Conservation (phyloP, 2,329 filamentous ascomycete species). For the Ophiostoma piceae region DNA sequence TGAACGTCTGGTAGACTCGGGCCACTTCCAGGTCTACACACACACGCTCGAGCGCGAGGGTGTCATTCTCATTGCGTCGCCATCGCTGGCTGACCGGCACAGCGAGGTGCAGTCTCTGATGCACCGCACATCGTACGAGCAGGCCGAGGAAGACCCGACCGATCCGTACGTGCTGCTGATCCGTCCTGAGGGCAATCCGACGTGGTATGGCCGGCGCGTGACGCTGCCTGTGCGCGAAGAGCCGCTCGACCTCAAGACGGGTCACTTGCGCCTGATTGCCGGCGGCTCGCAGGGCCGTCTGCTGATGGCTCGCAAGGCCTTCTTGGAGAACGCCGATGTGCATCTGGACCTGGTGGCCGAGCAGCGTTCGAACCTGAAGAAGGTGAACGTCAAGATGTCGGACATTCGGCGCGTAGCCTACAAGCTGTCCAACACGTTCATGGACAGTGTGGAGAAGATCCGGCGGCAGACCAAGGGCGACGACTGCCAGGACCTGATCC, state of each 20-base stretch:
- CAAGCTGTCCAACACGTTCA: conserved; percentile 94
- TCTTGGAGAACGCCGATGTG: conserved; percentile 72
- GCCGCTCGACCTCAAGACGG: conserved; percentile 76
- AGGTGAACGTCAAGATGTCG: conserved; percentile 84
- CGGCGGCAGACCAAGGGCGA: conserved; percentile 76
- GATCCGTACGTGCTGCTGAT: conserved; percentile 84
- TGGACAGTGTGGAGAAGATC: conserved; percentile 96
- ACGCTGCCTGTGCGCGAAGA: conserved; percentile 68
- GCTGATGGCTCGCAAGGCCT: conserved; percentile 69
- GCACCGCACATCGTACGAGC: conserved; percentile 57
- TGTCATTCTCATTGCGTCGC: conserved; percentile 79
- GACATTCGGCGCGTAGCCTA: conserved; percentile 95
- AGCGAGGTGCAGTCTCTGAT: conserved; percentile 83
- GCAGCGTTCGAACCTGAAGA: conserved; percentile 84
- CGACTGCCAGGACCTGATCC: conserved; percentile 90
- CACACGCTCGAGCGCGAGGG: conserved; percentile 62
- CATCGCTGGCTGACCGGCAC: conserved; percentile 65
- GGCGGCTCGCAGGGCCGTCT: conserved; percentile 77
- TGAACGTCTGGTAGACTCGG: conserved; percentile 71
- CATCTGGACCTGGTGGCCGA: conserved; percentile 87
- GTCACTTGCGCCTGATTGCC: conserved; percentile 81
- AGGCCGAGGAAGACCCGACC: conserved; percentile 62
- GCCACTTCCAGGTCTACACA: conserved; percentile 81
- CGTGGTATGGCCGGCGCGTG: conserved; percentile 76
- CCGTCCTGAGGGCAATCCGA: conserved; percentile 69